These are phyloP conservation scores for Xylaria sp. DNA, from an alignment of 2,329 filamentous ascomycete species.

Conservation along the genomic window DNA sequence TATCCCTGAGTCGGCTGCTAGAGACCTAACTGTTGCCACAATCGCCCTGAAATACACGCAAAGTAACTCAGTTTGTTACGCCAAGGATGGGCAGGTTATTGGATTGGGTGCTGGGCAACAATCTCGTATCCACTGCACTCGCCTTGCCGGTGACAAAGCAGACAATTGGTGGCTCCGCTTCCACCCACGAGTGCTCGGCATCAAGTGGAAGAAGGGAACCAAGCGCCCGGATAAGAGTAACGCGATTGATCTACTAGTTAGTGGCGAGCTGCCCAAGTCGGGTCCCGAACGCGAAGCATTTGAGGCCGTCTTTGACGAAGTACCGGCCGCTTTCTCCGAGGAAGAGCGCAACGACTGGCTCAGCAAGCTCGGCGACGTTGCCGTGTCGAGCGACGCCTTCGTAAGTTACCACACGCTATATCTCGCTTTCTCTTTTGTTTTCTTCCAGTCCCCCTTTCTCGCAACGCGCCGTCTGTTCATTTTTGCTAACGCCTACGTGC, in stretches of 20 bases:
- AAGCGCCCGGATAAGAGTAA: conserved; percentile 99
- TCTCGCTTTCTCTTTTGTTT: neutral
- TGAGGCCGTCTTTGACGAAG: conserved; percentile 89
- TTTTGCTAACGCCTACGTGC: conserved; percentile 10
- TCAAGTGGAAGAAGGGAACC: conserved; percentile 97
- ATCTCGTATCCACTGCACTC: conserved; percentile 97
- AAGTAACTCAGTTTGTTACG: conserved; percentile 99
- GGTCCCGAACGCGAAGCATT: conserved; percentile 88
- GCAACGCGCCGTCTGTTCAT: neutral
- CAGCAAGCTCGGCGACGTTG: conserved; percentile 81
- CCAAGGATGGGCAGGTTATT: conserved; percentile 90
- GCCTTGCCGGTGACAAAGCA: conserved; percentile 95
- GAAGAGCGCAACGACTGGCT: conserved; percentile 91
- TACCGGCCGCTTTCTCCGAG: conserved; percentile 82
- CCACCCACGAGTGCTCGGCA: conserved; percentile 85
- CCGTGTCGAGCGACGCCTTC: conserved; percentile 93
- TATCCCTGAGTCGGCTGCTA: conserved; percentile 82
- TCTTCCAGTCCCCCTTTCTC: neutral
- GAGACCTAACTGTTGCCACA: conserved; percentile 93
- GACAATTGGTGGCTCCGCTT: conserved; percentile 99
- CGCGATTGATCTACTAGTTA: conserved; percentile 94
- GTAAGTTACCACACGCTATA: conserved; percentile 64
- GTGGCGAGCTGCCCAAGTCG: conserved; percentile 84
- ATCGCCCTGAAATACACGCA: conserved; percentile 99
- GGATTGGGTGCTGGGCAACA: conserved; percentile 97